Percentiles rank a stretch among this genome's conserved stretches.
These are phyloP conservation scores for Colletotrichum godetiae DNA, from an alignment of 2,329 filamentous ascomycete species.

Conservation along the genomic window DNA sequence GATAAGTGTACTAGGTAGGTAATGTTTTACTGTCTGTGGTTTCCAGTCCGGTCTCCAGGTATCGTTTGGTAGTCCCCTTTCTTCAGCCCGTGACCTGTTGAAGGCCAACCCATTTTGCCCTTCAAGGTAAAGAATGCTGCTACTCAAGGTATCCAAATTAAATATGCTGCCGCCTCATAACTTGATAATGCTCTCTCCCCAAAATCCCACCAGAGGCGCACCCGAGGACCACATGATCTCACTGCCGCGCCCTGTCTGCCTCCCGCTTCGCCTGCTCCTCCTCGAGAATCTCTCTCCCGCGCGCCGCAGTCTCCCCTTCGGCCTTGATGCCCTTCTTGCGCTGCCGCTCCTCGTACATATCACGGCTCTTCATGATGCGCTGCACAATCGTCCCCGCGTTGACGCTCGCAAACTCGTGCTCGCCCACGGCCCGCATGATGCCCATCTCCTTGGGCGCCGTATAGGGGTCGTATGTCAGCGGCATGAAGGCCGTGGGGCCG, in stretches of 20 bases:
- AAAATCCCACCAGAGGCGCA: neutral
- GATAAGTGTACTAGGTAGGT: too few relatives aligned
- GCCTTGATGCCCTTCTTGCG: slow-evolving; percentile 90
- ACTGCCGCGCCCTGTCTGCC: slow-evolving; percentile 45
- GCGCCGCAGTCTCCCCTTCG: slow-evolving; percentile 75
- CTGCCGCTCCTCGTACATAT: slow-evolving; percentile 92
- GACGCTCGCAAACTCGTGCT: slow-evolving; percentile 85
- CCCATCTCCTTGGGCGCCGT: slow-evolving; percentile 81
- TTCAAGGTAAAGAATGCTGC: neutral
- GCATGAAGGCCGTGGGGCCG: slow-evolving; percentile 94
- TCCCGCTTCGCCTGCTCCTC: slow-evolving; percentile 65
- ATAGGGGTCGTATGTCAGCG: slow-evolving; percentile 83
- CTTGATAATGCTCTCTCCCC: neutral
- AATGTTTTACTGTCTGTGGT: neutral
- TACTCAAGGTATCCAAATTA: slow-evolving; percentile 11
- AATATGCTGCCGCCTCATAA: slow-evolving; percentile 6
- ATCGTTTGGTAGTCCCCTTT: neutral
- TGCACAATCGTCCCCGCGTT: slow-evolving; percentile 94
- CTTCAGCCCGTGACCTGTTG: slow-evolving; percentile 25
- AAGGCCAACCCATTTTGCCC: slow-evolving; percentile 21
- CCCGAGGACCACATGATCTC: neutral
- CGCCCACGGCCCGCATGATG: slow-evolving; percentile 83
- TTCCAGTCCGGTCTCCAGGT: neutral
- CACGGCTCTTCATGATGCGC: slow-evolving; percentile 87
- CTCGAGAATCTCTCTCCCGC: slow-evolving; percentile 71